phyloP scores from a whole-genome alignment of 768 basidiomycete species.

The Suillus cothurnatus region DNA sequence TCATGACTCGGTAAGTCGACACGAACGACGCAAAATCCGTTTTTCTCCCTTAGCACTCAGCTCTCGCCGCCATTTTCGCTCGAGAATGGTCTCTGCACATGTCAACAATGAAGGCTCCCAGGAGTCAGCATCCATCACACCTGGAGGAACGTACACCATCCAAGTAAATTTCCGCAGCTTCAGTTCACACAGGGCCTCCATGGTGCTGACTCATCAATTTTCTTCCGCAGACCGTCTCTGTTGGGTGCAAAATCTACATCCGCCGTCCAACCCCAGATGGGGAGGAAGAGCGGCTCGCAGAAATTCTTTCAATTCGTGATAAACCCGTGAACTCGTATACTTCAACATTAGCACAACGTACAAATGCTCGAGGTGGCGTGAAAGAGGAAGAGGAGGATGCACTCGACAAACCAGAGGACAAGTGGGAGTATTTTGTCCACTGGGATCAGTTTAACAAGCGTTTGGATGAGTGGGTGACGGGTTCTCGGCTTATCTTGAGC shows the following conservation, averaged over 20 bases:
- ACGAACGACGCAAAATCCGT: not conserved
- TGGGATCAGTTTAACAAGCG: constrained; percentile 99
- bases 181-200: constrained; percentile 26
- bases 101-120: constrained; percentile 36
- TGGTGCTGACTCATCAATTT: constrained; percentile 38
- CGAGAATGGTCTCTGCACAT: constrained; percentile 33
- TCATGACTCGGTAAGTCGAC: constrained; percentile 8
- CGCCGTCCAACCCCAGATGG: constrained; percentile 76
- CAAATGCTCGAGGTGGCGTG: constrained; percentile 39
- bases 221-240: constrained; percentile 67
- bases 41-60: constrained; percentile 1
- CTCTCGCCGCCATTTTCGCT: not conserved
- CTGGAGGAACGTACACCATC: constrained; percentile 76
- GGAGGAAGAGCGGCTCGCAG: constrained; percentile 89
- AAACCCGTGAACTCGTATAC: constrained; percentile 69
- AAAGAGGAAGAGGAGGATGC: constrained; percentile 53
- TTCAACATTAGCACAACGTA: constrained; percentile 34
- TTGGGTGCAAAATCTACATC: constrained; percentile 96
- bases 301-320: constrained; percentile 94
- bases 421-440: constrained; percentile 95
- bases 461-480: constrained; percentile 95
- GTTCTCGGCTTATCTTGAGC: constrained; percentile 79
- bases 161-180: constrained; percentile 49
- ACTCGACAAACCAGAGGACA: constrained; percentile 65
- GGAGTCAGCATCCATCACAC: constrained; percentile 65